Conservation (phyloP, 2,329 filamentous ascomycete species). For the Spiromastix sp. region DNA sequence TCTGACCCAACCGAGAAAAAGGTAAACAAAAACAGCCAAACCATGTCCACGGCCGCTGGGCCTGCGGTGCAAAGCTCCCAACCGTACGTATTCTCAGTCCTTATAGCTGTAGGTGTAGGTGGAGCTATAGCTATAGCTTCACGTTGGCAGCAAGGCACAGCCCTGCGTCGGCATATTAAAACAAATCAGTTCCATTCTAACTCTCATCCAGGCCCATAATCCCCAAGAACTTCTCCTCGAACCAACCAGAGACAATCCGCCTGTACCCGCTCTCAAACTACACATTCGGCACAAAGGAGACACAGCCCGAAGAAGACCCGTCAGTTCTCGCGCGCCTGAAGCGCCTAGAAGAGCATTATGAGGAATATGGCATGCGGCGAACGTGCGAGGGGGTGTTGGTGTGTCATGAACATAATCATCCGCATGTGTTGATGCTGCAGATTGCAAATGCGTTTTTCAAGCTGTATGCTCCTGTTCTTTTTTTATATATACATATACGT, state of each 20-base stretch:
- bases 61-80: conserved; percentile 66
- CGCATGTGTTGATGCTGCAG: conserved; percentile 97
- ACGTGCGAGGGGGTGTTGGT: conserved; percentile 96
- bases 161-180: too few species aligned
- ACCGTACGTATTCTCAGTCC: conserved; percentile 42
- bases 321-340: conserved; percentile 87
- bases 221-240: conserved; percentile 74
- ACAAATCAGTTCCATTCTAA: too few species aligned
- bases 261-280: conserved; percentile 96
- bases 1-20: too few species aligned
- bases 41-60: conserved; percentile 77
- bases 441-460: conserved; percentile 99
- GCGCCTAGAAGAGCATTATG: conserved; percentile 92
- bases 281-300: conserved; percentile 97
- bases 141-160: too few species aligned
- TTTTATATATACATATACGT: background rate
- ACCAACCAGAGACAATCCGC: conserved; percentile 81
- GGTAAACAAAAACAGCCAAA: conserved; percentile 2
- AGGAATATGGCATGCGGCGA: conserved; percentile 84
- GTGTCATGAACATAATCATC: conserved; percentile 98
- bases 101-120: too few species aligned
- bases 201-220: conserved; percentile 50
- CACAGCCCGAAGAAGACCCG: conserved; percentile 93
- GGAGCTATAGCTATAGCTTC: too few species aligned
- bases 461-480: conserved; percentile 43